Conservation (phyloP, 2,329 filamentous ascomycete genomes). For the Exophiala aquamarina region DNA sequence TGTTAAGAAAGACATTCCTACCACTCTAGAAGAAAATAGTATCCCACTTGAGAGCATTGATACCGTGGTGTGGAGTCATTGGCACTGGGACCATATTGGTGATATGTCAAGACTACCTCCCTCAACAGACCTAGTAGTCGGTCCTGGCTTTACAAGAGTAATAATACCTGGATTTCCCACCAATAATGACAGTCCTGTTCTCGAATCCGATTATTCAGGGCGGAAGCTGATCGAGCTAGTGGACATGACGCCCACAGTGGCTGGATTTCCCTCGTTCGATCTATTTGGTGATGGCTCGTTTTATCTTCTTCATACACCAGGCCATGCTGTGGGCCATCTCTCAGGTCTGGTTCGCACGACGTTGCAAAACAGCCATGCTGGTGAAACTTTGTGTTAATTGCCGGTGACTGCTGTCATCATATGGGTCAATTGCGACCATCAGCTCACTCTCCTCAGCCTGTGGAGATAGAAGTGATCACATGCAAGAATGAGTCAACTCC, state of each 20-base stretch:
- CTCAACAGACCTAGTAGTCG: slow-evolving; percentile 51
- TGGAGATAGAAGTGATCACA: slow-evolving; percentile 6
- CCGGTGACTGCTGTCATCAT: slow-evolving; percentile 10
- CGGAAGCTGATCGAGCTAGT: not conserved
- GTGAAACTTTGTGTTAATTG: slow-evolving; percentile 5
- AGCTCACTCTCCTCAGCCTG: slow-evolving; percentile 4
- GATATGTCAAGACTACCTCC: slow-evolving; percentile 49
- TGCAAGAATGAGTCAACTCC: slow-evolving; percentile 1
- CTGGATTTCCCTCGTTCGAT: slow-evolving; percentile 40
- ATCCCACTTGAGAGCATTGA: not conserved
- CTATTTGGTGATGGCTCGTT: slow-evolving; percentile 43
- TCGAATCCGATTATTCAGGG: slow-evolving; percentile 36
- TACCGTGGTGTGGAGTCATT: slow-evolving; percentile 27
- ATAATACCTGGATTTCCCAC: slow-evolving; percentile 50
- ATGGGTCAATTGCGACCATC: slow-evolving; percentile 6
- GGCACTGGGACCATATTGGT: slow-evolving; percentile 48
- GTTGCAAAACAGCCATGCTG: no score
- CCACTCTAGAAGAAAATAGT: slow-evolving; percentile 16
- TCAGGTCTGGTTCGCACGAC: slow-evolving; percentile 49
- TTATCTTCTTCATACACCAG: slow-evolving; percentile 48
- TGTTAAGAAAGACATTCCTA: slow-evolving; percentile 18
- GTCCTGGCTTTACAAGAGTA: slow-evolving; percentile 50
- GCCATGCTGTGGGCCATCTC: slow-evolving; percentile 48
- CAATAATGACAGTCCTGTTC: slow-evolving; percentile 35
- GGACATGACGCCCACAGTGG: slow-evolving; percentile 21